These are phyloP conservation scores for Chenopodium suecicum DNA, from an alignment of 148 eudicot species.

Conservation along the genomic window DNA sequence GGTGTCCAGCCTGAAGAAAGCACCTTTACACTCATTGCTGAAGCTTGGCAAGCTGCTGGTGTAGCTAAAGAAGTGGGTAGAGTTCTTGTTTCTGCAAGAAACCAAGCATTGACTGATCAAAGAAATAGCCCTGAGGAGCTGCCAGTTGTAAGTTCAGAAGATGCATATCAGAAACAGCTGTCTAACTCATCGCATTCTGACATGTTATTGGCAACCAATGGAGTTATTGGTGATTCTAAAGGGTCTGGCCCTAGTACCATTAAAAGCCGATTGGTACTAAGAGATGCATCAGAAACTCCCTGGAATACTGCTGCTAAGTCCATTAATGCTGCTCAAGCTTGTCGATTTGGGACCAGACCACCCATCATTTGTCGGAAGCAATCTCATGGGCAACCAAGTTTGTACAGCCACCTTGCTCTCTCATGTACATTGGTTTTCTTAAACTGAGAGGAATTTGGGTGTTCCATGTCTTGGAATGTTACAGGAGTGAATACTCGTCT, in stretches of 20 bases:
- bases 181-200: conserved; percentile 24
- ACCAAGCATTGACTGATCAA: conserved; percentile 9
- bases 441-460: conserved; percentile 26
- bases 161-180: conserved; percentile 32
- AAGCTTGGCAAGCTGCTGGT: conserved; percentile 58
- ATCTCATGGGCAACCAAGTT: conserved; percentile 41
- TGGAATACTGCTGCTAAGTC: conserved; percentile 33
- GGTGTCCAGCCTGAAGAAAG: conserved; percentile 52
- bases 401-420: conserved; percentile 41
- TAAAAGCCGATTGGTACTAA: conserved; percentile 41
- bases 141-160: conserved; percentile 32
- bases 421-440: conserved; percentile 51
- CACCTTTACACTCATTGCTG: conserved; percentile 46
- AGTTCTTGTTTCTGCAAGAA: conserved; percentile 15
- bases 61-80: conserved; percentile 37
- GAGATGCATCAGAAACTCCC: conserved; percentile 40
- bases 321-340: conserved; percentile 26
- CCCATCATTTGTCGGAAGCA: conserved; percentile 43
- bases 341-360: conserved; percentile 44
- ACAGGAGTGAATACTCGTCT: neutral
- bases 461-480: neutral
- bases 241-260: conserved; percentile 26
- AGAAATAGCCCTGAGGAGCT: conserved; percentile 21
- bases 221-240: conserved; percentile 33
- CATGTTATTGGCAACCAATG: conserved; percentile 31